Conservation (phyloP, 306 rosid genomes). For the Glycine tomentella region DNA sequence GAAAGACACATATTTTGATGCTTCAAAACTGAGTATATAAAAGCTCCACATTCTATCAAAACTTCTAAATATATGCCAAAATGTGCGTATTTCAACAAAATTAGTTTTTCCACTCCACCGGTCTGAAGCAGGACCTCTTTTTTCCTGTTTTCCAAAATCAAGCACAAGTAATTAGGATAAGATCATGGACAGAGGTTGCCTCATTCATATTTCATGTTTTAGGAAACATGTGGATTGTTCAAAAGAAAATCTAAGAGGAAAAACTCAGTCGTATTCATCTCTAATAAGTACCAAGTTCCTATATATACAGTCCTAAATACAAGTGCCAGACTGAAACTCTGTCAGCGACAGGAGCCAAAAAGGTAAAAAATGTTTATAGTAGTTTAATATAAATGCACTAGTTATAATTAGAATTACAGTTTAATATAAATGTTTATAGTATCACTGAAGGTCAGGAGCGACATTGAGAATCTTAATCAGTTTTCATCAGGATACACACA, state of each 20-base stretch:
- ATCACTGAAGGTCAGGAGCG: neutral
- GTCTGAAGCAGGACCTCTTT: constrained; percentile 35
- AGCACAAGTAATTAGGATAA: constrained; percentile 36
- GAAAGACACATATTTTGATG: neutral
- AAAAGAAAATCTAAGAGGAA: constrained; percentile 24
- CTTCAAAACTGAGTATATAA: constrained; percentile 54
- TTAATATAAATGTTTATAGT: neutral
- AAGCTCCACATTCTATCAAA: constrained; percentile 99
- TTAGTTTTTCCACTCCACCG: constrained; percentile 86
- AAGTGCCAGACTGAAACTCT: constrained; percentile 16
- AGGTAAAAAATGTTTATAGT: neutral
- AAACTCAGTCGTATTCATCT: neutral
- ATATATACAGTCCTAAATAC: neutral
- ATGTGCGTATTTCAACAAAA: constrained; percentile 94
- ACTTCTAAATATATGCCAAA: constrained; percentile 93
- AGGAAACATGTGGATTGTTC: constrained; percentile 29
- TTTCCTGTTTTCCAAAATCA: constrained; percentile 61
- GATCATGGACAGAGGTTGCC: constrained; percentile 18
- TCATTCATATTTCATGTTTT: too few species aligned
- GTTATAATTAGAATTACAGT: neutral
- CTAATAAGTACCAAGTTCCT: constrained; percentile 5
- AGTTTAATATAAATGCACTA: neutral
- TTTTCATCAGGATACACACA: neutral
- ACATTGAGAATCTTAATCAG: constrained; percentile 6
- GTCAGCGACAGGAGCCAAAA: neutral